These are phyloP conservation scores for Pulveroboletus sp. DNA, from an alignment of 1,284 basidiomycete genomes.

Conservation along the genomic window DNA sequence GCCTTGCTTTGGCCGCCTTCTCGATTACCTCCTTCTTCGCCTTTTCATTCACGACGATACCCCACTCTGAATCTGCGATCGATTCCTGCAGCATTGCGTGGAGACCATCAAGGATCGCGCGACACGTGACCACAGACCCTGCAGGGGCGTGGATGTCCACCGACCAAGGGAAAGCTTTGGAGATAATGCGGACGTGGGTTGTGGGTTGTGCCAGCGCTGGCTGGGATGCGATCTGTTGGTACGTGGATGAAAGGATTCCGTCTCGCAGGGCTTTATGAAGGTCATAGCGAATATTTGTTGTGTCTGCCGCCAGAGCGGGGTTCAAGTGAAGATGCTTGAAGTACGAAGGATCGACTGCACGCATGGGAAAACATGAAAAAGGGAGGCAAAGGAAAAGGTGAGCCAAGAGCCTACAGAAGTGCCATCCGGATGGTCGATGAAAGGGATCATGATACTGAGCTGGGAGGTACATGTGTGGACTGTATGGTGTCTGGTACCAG, in stretches of 20 bases:
- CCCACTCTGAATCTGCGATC: conserved; percentile 64
- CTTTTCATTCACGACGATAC: conserved; percentile 46
- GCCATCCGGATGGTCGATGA: conserved; percentile 19
- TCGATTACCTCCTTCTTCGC: conserved; percentile 41
- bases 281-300: conserved; percentile 52
- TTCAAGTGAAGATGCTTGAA: conserved; percentile 47
- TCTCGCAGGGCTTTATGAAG: conserved; percentile 43
- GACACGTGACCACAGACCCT: conserved; percentile 46
- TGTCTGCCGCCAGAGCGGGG: conserved; percentile 51
- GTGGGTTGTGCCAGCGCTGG: conserved; percentile 39
- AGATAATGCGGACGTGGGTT: conserved; percentile 49
- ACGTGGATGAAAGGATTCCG: conserved; percentile 46
- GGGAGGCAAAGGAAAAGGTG: neutral
- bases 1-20: conserved; percentile 39
- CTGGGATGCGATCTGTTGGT: conserved; percentile 39
- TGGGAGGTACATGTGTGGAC: conserved; percentile 37
- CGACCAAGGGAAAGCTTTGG: conserved; percentile 59
- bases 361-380: neutral
- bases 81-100: conserved; percentile 49
- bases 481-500: conserved; percentile 33
- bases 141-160: conserved; percentile 48
- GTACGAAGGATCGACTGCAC: conserved; percentile 21
- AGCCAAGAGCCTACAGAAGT: conserved; percentile 15
- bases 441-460: conserved; percentile 20
- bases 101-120: conserved; percentile 54